phyloP scores from a whole-genome alignment of 2,329 filamentous ascomycete genomes.

The Phialocephala subalpina region DNA sequence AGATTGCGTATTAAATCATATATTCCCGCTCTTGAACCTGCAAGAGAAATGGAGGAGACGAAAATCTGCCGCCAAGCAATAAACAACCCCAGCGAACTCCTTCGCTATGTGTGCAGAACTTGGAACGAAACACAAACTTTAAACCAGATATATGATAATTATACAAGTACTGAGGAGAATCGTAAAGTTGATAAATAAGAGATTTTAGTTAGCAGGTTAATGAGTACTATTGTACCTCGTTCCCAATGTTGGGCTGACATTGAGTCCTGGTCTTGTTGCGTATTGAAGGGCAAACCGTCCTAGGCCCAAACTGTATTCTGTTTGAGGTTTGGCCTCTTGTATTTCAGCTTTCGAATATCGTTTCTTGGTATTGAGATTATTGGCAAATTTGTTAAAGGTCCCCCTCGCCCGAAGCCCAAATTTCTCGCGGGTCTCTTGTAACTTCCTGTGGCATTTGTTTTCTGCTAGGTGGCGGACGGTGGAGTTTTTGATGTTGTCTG shows the following conservation, averaged over 20 bases:
- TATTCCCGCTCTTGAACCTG: too few relatives aligned
- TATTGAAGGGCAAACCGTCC: neutral
- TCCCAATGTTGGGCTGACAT: too few relatives aligned
- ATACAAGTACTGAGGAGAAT: neutral
- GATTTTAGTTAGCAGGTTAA: too few relatives aligned
- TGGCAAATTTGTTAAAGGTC: too few relatives aligned
- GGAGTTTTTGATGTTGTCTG: too few relatives aligned
- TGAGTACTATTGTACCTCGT: too few relatives aligned
- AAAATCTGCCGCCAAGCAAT: too few relatives aligned
- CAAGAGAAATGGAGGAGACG: too few relatives aligned
- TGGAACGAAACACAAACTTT: neutral
- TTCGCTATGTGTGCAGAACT: neutral
- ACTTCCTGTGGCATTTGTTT: neutral
- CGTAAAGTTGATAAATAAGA: too few relatives aligned
- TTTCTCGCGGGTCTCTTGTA: neutral
- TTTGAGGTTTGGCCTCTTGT: neutral
- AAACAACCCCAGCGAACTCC: neutral
- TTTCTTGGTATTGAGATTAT: too few relatives aligned
- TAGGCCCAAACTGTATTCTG: neutral
- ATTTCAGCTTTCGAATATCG: neutral
- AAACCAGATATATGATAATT: neutral
- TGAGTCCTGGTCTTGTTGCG: neutral
- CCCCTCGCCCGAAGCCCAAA: too few relatives aligned
- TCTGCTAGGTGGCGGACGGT: neutral
- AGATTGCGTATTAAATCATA: too few relatives aligned